Conservation (phyloP, 768 basidiomycete species). For the Phallus indusiatus region DNA sequence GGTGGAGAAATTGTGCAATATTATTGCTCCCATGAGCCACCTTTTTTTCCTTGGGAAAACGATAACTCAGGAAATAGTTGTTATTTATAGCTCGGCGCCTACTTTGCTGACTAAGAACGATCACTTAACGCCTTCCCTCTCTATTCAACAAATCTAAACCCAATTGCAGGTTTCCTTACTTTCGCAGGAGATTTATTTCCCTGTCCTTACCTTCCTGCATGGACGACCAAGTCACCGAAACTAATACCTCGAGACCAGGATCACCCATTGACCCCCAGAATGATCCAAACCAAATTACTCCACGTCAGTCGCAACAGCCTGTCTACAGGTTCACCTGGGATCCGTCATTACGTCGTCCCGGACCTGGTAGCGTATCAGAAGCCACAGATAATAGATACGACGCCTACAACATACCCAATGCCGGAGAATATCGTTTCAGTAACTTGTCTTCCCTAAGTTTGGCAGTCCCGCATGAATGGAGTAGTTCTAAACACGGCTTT, state of each 20-base stretch:
- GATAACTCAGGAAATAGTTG: too few relatives aligned
- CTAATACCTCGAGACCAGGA: constrained; percentile 40
- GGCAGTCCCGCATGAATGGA: constrained; percentile 59
- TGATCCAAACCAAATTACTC: constrained; percentile 28
- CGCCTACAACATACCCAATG: constrained; percentile 39
- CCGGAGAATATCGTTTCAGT: constrained; percentile 39
- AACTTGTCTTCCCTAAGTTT: constrained; percentile 33
- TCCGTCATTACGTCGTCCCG: constrained; percentile 40
- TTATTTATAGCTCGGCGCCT: too few relatives aligned
- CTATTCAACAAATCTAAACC: too few relatives aligned
- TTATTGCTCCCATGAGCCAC: too few relatives aligned
- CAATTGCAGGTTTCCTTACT: too few relatives aligned
- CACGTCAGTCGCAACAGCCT: constrained; percentile 18
- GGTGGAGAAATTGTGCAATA: too few relatives aligned
- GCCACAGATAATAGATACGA: constrained; percentile 62
- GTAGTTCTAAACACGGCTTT: constrained; percentile 77
- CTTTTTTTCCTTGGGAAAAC: too few relatives aligned
- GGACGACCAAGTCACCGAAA: constrained; percentile 6
- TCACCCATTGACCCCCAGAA: constrained; percentile 42
- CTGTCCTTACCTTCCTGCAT: background rate
- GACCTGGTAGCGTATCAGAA: constrained; percentile 65
- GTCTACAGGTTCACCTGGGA: constrained; percentile 77
- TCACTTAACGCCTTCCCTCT: too few relatives aligned
- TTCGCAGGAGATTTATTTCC: background rate
- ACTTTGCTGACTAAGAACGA: too few relatives aligned